Base-by-base conservation (phyloP, 768 basidiomycete species). In the Panus rudis region DNA sequence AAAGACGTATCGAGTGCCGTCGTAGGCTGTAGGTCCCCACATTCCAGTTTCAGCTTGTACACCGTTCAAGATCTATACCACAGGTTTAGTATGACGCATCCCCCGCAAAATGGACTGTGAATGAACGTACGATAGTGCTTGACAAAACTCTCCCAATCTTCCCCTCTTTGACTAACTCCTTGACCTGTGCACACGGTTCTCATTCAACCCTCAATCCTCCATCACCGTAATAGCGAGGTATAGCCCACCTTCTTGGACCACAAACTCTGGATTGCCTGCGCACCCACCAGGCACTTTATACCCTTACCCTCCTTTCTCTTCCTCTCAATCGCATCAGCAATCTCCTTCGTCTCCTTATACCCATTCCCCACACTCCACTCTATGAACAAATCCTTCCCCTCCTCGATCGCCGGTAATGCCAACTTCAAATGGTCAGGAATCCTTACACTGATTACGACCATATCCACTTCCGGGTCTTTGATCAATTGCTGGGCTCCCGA, bases 331-430 rank as follows among this genome's bases (percentile, higher is more conserved):
- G 55, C 54, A 14, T 60, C 54, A 2, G 63, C 64, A 2, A 70
- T 51, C 45, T 64, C 63, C 6, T 37, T 35, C 20, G 64, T 64
- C 48, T 70, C 63, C 20, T 54, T 40, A 10, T 61, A 28, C 4
- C 39, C 52, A 19, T 37, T 50, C 2, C 64, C 69, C 13, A 54
- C 63, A 3, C 67, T 67, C 65, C 66, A 70, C 45, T 70, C 68
- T 4, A 68, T 41, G 41, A 67, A 70, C 26, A 68, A 42, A 22
- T 63, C 49, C 48, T 69, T 70, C 23, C 63, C 63, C 17, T 61
- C 61, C 19, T 58, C 60, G 27, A 70, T 63, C 4, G 53, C 61
- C 16, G 63, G 63, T 24, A 58, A n/a, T 4, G 60, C 51, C 1
- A 55, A 53, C 4, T 52, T 49, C 30, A 58, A 61, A 47, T 69